A percentile compares a stretch with the other conserved stretches of the same genome.
phyloP scores from a whole-genome alignment of 2,329 filamentous ascomycete genomes.

The Periconia macrospinosa region DNA sequence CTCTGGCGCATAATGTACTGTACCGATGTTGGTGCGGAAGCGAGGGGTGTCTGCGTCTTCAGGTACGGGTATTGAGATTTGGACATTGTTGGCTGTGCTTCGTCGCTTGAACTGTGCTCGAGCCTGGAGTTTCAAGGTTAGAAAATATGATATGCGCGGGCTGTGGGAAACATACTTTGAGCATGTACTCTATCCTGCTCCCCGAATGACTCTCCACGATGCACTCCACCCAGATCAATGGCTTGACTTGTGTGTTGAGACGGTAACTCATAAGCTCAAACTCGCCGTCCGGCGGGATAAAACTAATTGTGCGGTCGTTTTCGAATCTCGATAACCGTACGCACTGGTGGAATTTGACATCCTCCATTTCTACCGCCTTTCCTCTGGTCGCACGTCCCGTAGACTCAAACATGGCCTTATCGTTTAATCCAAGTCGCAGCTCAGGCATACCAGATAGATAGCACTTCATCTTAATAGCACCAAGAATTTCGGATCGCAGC shows the following conservation, averaged over 20 bases:
- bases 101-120: slow-evolving; percentile 97
- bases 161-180: slow-evolving; percentile 62
- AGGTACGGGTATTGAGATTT: slow-evolving; percentile 94
- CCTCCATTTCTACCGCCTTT: slow-evolving; percentile 99
- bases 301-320: slow-evolving; percentile 97
- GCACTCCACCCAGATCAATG: slow-evolving; percentile 98
- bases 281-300: slow-evolving; percentile 97
- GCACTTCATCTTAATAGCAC: slow-evolving; percentile 99
- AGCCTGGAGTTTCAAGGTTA: slow-evolving; percentile 53
- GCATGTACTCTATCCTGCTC: slow-evolving; percentile 96
- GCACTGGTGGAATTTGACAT: slow-evolving; percentile 99
- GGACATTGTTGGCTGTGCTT: slow-evolving; percentile 97
- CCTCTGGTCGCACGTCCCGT: slow-evolving; percentile 91
- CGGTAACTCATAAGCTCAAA: slow-evolving; percentile 99
- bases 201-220: slow-evolving; percentile 95
- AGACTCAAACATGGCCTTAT: slow-evolving; percentile 99
- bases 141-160: background rate
- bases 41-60: slow-evolving; percentile 95
- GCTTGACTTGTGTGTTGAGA: slow-evolving; percentile 97
- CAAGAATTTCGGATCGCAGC: slow-evolving; percentile 91
- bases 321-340: slow-evolving; percentile 94
- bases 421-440: slow-evolving; percentile 88
- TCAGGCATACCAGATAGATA: slow-evolving; percentile 99
- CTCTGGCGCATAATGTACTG: slow-evolving; percentile 95
- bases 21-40: slow-evolving; percentile 96